These are phyloP conservation scores for Sporothrix humicola DNA, from an alignment of 2,329 filamentous ascomycete species.

Conservation along the genomic window DNA sequence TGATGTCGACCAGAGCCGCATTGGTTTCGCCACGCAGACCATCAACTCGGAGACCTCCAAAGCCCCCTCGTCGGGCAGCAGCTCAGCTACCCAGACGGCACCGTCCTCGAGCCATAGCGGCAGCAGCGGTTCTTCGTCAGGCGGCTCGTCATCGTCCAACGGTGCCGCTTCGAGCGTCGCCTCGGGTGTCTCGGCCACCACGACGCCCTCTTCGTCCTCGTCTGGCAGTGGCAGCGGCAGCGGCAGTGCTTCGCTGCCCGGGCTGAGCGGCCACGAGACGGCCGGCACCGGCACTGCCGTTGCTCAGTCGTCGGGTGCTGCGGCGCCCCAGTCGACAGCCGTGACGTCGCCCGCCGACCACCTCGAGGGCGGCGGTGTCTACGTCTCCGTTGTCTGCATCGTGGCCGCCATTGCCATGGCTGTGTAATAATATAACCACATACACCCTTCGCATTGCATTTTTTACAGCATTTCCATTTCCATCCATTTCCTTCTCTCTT, in stretches of 20 bases:
- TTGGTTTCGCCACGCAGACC: conserved; percentile 45
- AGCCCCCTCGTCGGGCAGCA: not conserved
- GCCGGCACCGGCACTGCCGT: conserved; percentile 41
- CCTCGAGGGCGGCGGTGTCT: conserved; percentile 37
- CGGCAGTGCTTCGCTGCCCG: conserved; percentile 39
- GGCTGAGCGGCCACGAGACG: conserved; percentile 49
- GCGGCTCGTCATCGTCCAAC: not conserved
- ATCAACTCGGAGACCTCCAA: conserved; percentile 3
- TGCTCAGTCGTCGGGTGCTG: conserved; percentile 38
- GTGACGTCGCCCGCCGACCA: conserved; percentile 40
- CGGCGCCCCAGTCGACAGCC: conserved; percentile 37
- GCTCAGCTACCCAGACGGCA: conserved; percentile 7
- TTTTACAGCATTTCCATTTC: not conserved
- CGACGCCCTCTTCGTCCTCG: conserved; percentile 34
- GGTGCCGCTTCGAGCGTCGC: conserved; percentile 33
- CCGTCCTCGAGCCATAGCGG: conserved; percentile 16
- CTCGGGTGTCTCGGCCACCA: conserved; percentile 37
- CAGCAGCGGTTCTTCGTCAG: not conserved
- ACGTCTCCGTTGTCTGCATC: conserved; percentile 39
- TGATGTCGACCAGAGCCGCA: conserved; percentile 70
- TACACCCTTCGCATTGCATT: not conserved
- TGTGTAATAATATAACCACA: conserved; percentile 33
- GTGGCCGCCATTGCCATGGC: conserved; percentile 40
- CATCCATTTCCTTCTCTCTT: not conserved
- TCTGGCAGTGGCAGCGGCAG: conserved; percentile 22